phyloP scores from a whole-genome alignment of 1,139 yeast species.

The Saccharomyces hybrid region DNA sequence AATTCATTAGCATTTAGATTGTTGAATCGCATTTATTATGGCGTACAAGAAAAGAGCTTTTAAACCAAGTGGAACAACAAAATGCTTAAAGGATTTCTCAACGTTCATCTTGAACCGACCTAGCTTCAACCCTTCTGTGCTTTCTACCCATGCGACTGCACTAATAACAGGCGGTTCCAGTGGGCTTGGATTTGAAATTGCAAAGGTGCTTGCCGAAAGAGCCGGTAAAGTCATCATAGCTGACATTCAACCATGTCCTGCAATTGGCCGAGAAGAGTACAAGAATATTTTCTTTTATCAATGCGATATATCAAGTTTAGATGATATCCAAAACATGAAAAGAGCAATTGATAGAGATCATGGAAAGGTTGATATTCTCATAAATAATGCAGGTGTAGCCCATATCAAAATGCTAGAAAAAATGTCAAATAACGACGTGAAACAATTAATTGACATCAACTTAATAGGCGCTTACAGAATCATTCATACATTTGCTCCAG shows the following conservation, averaged over 20 bases:
- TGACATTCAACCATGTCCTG: constrained; percentile 46
- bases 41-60: background rate
- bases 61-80: background rate
- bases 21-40: background rate
- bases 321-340: constrained; percentile 37
- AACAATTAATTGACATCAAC: constrained; percentile 55
- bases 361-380: constrained; percentile 57
- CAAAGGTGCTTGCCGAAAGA: constrained; percentile 35
- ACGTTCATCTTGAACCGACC: background rate
- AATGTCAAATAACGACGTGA: constrained; percentile 50
- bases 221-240: constrained; percentile 43
- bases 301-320: constrained; percentile 61
- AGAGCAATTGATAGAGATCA: constrained; percentile 36
- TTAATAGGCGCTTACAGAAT: constrained; percentile 63
- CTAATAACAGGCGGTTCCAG: constrained; percentile 77
- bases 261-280: constrained; percentile 20
- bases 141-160: constrained; percentile 34
- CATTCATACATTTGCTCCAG: constrained; percentile 62
- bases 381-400: constrained; percentile 79
- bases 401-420: constrained; percentile 52
- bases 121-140: background rate
- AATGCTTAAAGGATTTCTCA: background rate
- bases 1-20: no score
- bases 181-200: constrained; percentile 72
- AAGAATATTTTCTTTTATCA: constrained; percentile 45